Conservation (phyloP, 768 basidiomycete species). For the Mycena rosella region DNA sequence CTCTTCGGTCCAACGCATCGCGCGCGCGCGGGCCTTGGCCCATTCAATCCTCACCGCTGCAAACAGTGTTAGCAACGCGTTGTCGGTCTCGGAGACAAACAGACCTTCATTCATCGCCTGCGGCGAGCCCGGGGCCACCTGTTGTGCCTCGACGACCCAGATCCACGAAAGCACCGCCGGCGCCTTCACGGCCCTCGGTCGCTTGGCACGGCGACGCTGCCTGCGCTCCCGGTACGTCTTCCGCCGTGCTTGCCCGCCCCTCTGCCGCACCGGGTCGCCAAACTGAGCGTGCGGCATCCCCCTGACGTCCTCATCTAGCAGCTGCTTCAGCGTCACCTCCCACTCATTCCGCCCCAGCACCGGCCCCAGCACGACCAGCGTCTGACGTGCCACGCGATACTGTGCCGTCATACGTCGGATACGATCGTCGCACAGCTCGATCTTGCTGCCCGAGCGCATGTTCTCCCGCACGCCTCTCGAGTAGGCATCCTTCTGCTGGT, state of each 20-base stretch:
- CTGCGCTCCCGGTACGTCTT: too few species aligned
- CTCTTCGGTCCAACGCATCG: too few species aligned
- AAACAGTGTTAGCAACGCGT: too few species aligned
- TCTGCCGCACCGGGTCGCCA: neutral
- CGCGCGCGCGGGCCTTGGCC: too few species aligned
- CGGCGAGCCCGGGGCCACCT: too few species aligned
- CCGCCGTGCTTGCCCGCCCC: neutral
- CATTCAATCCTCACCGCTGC: too few species aligned
- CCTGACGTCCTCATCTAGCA: conserved; percentile 36
- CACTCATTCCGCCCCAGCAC: conserved; percentile 25
- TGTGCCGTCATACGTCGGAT: conserved; percentile 32
- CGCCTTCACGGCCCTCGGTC: too few species aligned
- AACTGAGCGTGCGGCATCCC: conserved; percentile 25
- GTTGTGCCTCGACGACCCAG: too few species aligned
- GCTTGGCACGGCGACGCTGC: too few species aligned
- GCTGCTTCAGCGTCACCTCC: conserved; percentile 28
- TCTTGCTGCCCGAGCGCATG: conserved; percentile 38
- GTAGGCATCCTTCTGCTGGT: conserved; percentile 39
- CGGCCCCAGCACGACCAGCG: conserved; percentile 23
- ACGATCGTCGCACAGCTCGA: conserved; percentile 30
- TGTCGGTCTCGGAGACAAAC: too few species aligned
- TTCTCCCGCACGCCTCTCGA: conserved; percentile 41
- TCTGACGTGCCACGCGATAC: conserved; percentile 37
- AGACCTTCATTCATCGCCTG: too few species aligned
- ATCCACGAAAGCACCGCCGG: too few species aligned